phyloP scores from a whole-genome alignment of 2,329 filamentous ascomycete species.

The Colletotrichum lini region DNA sequence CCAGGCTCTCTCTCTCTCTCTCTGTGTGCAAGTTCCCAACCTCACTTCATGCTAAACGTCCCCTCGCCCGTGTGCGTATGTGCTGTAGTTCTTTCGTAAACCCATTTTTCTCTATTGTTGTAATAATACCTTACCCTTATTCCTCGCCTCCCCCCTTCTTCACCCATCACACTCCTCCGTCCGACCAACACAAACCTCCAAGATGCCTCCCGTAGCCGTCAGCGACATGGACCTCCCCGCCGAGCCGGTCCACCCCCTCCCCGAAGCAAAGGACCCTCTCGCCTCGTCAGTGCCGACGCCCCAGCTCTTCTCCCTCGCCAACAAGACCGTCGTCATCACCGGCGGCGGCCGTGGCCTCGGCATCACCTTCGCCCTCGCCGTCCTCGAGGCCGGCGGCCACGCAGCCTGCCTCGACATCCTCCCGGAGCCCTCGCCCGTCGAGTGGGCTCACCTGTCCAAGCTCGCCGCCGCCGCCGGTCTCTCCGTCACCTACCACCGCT shows the following conservation, averaged over 20 bases:
- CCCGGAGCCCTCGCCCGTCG: conserved; percentile 51
- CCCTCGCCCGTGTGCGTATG: background rate
- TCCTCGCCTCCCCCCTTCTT: background rate
- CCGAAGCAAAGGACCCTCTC: conserved; percentile 51
- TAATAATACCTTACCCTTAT: background rate
- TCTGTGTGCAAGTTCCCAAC: background rate
- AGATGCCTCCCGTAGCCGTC: conserved; percentile 46
- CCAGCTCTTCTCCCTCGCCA: conserved; percentile 61
- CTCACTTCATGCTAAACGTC: background rate
- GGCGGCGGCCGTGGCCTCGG: conserved; percentile 67
- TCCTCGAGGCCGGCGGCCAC: conserved; percentile 64
- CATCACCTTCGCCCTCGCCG: conserved; percentile 62
- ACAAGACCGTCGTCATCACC: conserved; percentile 63
- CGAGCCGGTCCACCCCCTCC: conserved; percentile 44
- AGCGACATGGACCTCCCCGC: conserved; percentile 50
- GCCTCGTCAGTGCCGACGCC: conserved; percentile 47
- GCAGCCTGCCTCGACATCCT: conserved; percentile 65
- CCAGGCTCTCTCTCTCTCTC: background rate
- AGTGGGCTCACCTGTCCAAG: conserved; percentile 60
- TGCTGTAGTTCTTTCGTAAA: background rate
- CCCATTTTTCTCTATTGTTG: background rate
- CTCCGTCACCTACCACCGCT: conserved; percentile 57
- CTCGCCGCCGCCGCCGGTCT: conserved; percentile 53
- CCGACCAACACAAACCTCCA: background rate
- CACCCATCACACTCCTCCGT: conserved; percentile 10